Base-by-base conservation (phyloP, 768 basidiomycete genomes). In the Podaxis pistillaris region DNA sequence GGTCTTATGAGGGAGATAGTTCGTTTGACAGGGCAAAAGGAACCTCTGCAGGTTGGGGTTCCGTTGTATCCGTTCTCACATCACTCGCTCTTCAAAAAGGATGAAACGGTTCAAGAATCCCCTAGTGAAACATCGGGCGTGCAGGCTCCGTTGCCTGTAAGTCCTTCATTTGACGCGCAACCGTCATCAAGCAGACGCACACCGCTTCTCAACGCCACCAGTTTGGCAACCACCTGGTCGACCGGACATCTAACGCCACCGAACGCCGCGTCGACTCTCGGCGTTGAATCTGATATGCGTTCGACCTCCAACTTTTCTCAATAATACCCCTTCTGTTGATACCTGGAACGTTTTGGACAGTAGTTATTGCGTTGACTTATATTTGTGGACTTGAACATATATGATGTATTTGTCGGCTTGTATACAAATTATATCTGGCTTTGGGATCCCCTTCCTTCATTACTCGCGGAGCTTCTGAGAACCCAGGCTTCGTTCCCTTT, bases 1-100 rank as follows among this genome's bases (percentile, higher is more conserved):
- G 90, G 88, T 3, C 79, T 93, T 40, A 93, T 94, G 92, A 79
- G 84, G 51, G 93, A 93, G 69, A 93, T 94, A 63, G 86, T 94
- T 37, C 82, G 87, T 60, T 85, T 92, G 80, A 94, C 93, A 17
- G 86, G 82, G 12, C 91, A 93, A 72, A 87, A 89, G 69, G 85
- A 86, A 66, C 91, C 92, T 17, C 79, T 93, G 37, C 86, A 91
- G 71, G 88, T 92, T 61, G 89, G 89, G 36, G 82, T 93, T 17
- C 91, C 91, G 11, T 78, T 92, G 47, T 93, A 89, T 76, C 89
- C 89, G 3, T 92, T 92, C 71, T 92, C 91, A n/a, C 85, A 86
- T 67, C 75, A 81, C 56, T 81, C 84, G 13, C 70, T 88, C 46
- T 90, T 87, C 75, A 73, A 83, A 63, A 85, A 81, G 63, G 77